Evolutionary conservation across 1,284 basidiomycete species (phyloP).

Genomic region (Thecaphora thlaspeos): DNA sequence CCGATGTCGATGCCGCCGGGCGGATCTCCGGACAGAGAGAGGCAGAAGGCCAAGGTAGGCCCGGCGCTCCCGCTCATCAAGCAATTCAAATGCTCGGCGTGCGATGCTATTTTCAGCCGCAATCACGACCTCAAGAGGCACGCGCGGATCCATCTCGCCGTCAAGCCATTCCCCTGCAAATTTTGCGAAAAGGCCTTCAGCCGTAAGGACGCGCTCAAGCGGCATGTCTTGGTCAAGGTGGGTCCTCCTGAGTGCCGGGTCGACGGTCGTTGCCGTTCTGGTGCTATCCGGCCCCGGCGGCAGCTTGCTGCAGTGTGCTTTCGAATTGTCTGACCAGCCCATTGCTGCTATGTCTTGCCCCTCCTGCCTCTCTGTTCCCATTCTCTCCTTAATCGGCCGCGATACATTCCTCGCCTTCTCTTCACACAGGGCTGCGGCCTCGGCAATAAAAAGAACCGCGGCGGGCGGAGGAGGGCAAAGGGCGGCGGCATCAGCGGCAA

Average conservation of each 20-base stretch:
- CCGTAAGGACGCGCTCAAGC: slow-evolving; percentile 49
- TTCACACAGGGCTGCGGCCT: slow-evolving; percentile 37
- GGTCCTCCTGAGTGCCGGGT: slow-evolving; percentile 2
- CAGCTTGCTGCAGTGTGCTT: too few relatives aligned
- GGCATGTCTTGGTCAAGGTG: slow-evolving; percentile 44
- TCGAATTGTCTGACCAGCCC: too few relatives aligned
- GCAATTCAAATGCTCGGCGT: slow-evolving; percentile 47
- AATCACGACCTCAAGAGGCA: slow-evolving; percentile 55
- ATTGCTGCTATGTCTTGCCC: too few relatives aligned
- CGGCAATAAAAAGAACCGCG: slow-evolving; percentile 33
- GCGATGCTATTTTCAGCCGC: slow-evolving; percentile 46
- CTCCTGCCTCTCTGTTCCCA: too few relatives aligned
- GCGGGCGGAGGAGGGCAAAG: slow-evolving; percentile 4
- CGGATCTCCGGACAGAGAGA: slow-evolving; percentile 17
- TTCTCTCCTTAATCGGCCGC: too few relatives aligned
- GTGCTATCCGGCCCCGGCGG: too few relatives aligned
- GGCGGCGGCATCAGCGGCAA: too few relatives aligned
- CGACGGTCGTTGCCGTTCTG: too few relatives aligned
- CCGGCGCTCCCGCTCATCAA: slow-evolving; percentile 26
- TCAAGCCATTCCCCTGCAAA: slow-evolving; percentile 46
- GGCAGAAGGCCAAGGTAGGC: slow-evolving; percentile 7
- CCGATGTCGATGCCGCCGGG: slow-evolving; percentile 10
- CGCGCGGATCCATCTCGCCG: slow-evolving; percentile 49
- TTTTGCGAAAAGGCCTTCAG: slow-evolving; percentile 50
- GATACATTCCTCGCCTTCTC: too few relatives aligned